Evolutionary conservation across 208 protist species (phyloP).

Genomic region (Trypanosoma rangeli): DNA sequence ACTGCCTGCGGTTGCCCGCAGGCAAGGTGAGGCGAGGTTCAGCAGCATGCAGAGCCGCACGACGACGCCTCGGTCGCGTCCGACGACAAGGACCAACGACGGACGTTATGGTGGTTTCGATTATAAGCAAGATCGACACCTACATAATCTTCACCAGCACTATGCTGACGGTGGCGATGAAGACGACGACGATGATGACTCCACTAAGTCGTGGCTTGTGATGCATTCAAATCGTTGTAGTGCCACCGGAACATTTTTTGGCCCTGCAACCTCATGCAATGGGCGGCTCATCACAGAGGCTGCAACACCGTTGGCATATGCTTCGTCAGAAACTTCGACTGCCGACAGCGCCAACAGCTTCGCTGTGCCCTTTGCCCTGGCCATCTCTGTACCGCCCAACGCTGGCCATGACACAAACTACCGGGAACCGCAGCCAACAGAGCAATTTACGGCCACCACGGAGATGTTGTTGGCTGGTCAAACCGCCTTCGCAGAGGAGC

Average conservation of each 20-base stretch:
- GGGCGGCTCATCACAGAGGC: conserved; percentile 13
- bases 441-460: background rate
- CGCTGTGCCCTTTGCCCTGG: conserved; percentile 41
- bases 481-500: conserved; percentile 58
- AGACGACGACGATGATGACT: conserved; percentile 13
- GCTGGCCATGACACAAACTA: conserved; percentile 38
- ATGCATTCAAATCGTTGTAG: conserved; percentile 63
- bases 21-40: background rate
- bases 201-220: conserved; percentile 32
- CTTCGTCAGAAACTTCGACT: background rate
- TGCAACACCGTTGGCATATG: background rate
- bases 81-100: background rate
- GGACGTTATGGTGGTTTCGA: background rate
- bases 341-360: conserved; percentile 13
- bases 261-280: background rate
- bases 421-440: background rate
- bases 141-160: background rate
- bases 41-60: background rate
- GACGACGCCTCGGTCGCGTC: too few species aligned
- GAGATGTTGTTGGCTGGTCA: conserved; percentile 36
- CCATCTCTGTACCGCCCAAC: conserved; percentile 44
- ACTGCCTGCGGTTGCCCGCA: background rate
- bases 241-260: conserved; percentile 24
- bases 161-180: background rate
- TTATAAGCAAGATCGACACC: background rate